phyloP scores from a whole-genome alignment of 23 red algal genomes.

The Chondrus crispus region DNA sequence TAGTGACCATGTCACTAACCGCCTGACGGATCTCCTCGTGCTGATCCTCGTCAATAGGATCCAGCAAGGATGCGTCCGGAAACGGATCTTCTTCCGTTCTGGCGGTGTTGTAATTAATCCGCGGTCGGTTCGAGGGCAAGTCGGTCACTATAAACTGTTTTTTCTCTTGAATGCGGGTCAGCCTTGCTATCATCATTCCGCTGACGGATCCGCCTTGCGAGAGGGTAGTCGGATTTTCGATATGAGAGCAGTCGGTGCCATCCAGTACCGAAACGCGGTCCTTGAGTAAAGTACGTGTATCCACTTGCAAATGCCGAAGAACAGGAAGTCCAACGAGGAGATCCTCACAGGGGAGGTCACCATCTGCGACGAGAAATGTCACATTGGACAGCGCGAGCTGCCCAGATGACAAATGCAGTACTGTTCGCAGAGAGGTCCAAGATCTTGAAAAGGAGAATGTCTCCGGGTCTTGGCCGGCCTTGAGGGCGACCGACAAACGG shows the following conservation, averaged over 20 bases:
- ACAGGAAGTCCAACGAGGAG: neutral
- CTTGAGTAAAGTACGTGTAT: neutral
- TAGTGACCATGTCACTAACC: neutral
- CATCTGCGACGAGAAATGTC: conserved; percentile 22
- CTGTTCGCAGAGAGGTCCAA: neutral
- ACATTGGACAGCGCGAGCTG: neutral
- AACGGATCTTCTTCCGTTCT: neutral
- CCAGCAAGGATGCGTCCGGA: neutral
- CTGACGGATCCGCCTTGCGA: neutral
- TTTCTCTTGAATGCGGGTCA: neutral
- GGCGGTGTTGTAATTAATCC: neutral
- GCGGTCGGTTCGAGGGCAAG: neutral
- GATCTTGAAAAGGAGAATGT: neutral
- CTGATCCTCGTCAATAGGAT: neutral
- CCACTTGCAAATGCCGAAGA: neutral
- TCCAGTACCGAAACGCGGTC: neutral
- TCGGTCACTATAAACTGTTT: neutral
- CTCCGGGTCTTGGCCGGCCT: neutral
- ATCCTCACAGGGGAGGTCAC: conserved; percentile 17
- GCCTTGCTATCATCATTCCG: conserved; percentile 7
- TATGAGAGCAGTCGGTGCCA: conserved; percentile 6
- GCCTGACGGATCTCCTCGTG: neutral
- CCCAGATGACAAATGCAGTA: neutral
- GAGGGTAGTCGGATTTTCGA: neutral
- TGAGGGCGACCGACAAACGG: neutral